These are phyloP conservation scores for Eucalyptus decipiens DNA, from an alignment of 345 rosid species.

Conservation along the genomic window DNA sequence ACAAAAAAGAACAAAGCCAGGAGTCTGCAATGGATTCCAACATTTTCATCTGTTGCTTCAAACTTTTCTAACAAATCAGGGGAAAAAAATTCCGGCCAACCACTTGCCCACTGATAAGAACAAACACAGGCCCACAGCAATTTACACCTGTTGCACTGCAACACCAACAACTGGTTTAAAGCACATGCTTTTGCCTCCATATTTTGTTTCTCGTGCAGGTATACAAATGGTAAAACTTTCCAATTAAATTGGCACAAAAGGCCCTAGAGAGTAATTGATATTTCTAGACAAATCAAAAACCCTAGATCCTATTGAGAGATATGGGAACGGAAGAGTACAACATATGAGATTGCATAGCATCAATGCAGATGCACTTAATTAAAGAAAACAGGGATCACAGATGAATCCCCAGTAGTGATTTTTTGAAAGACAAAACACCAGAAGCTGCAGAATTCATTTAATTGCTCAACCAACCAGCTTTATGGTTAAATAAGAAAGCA, in stretches of 20 bases:
- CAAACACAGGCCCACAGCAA: conserved; percentile 40
- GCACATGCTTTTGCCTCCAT: background rate
- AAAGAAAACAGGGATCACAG: background rate
- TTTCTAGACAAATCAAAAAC: background rate
- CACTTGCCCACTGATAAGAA: conserved; percentile 20
- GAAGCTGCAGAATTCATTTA: background rate
- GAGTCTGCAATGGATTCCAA: conserved; percentile 7
- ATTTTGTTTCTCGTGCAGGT: conserved; percentile 1
- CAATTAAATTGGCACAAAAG: background rate
- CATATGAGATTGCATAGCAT: background rate
- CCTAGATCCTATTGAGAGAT: background rate
- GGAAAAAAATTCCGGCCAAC: conserved; percentile 20
- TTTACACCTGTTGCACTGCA: conserved; percentile 1
- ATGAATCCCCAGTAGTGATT: background rate
- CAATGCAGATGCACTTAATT: background rate
- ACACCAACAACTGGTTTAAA: conserved; percentile 6
- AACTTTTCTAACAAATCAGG: conserved; percentile 21
- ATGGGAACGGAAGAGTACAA: background rate
- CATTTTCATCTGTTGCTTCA: background rate
- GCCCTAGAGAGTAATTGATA: background rate
- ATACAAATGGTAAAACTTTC: background rate
- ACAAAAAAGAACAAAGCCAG: conserved; percentile 24
- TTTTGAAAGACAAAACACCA: background rate
- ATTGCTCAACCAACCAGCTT: background rate
- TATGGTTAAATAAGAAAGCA: background rate